Percentiles rank a stretch among this genome's conserved stretches.
Conservation (phyloP, 2,329 filamentous ascomycete genomes). For the Monosporascus sp. region DNA sequence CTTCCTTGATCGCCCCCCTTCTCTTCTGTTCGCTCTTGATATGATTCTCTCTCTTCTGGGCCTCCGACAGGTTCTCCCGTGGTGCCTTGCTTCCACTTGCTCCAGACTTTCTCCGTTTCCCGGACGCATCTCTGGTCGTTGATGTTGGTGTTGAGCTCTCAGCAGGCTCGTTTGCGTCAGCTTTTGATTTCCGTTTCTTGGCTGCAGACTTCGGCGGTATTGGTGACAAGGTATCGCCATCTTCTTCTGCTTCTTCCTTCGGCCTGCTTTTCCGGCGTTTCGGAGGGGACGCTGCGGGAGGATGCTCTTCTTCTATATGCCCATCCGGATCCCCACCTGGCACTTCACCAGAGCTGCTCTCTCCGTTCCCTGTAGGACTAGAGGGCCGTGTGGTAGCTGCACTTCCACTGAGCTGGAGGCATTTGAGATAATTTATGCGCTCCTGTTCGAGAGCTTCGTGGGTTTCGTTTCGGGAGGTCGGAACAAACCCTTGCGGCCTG, state of each 20-base stretch:
- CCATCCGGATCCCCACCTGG: slow-evolving; percentile 21
- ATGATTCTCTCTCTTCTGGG: slow-evolving; percentile 78
- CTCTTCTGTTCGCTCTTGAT: slow-evolving; percentile 57
- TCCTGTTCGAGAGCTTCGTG: slow-evolving; percentile 51
- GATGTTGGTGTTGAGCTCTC: slow-evolving; percentile 28
- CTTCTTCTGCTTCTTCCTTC: slow-evolving; percentile 40
- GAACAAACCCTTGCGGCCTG: slow-evolving; percentile 52
- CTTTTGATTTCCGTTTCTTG: slow-evolving; percentile 45
- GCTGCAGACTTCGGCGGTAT: slow-evolving; percentile 27
- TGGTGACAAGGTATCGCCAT: slow-evolving; percentile 34
- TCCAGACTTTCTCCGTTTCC: slow-evolving; percentile 48
- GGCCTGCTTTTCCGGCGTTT: slow-evolving; percentile 54
- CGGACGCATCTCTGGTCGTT: slow-evolving; percentile 28
- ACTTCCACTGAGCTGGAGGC: slow-evolving; percentile 54
- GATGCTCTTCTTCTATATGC: slow-evolving; percentile 29
- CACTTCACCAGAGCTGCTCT: slow-evolving; percentile 13
- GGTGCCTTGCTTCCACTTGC: slow-evolving; percentile 39
- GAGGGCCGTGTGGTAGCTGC: slow-evolving; percentile 54
- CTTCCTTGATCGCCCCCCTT: slow-evolving; percentile 65
- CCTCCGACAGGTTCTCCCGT: slow-evolving; percentile 75
- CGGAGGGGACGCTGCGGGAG: slow-evolving; percentile 36
- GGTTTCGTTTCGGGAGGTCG: slow-evolving; percentile 52
- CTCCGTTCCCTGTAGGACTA: slow-evolving; percentile 42
- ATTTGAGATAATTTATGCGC: slow-evolving; percentile 51
- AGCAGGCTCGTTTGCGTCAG: slow-evolving; percentile 28